These are phyloP conservation scores for Neonectria ditissima DNA, from an alignment of 2,329 filamentous ascomycete genomes.

Conservation along the genomic window DNA sequence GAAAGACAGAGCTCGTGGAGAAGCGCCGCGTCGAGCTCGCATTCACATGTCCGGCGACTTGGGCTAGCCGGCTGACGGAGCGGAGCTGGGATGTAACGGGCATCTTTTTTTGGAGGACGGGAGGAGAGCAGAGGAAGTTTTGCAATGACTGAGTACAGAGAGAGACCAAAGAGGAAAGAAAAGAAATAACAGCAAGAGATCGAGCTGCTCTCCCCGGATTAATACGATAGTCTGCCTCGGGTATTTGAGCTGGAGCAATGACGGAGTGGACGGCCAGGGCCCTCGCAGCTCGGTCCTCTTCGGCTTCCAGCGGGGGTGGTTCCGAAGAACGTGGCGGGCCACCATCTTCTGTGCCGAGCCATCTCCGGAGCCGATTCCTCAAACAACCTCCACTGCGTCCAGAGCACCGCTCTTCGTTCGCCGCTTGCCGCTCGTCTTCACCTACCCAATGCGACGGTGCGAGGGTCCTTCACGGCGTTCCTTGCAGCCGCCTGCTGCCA, in stretches of 20 bases:
- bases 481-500: background rate
- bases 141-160: conserved; percentile 22
- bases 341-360: conserved; percentile 38
- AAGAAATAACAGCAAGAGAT: conserved; percentile 1
- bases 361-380: conserved; percentile 20
- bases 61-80: conserved; percentile 50
- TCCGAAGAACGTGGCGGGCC: conserved; percentile 41
- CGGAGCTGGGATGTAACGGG: conserved; percentile 47
- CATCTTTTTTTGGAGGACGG: conserved; percentile 27
- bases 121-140: background rate
- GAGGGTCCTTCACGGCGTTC: background rate
- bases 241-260: conserved; percentile 29
- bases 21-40: conserved; percentile 59
- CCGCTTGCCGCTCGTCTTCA: background rate
- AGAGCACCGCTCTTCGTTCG: background rate
- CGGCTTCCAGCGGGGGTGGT: conserved; percentile 52
- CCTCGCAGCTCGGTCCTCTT: conserved; percentile 50
- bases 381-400: background rate
- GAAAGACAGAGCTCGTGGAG: conserved; percentile 57
- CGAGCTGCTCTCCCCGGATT: conserved; percentile 1
- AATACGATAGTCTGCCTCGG: conserved; percentile 34
- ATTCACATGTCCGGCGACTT: conserved; percentile 55
- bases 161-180: conserved; percentile 14
- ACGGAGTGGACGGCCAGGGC: conserved; percentile 18
- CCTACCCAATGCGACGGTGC: background rate